Conservation (phyloP, 345 rosid species). For the Reutealis trisperma region DNA sequence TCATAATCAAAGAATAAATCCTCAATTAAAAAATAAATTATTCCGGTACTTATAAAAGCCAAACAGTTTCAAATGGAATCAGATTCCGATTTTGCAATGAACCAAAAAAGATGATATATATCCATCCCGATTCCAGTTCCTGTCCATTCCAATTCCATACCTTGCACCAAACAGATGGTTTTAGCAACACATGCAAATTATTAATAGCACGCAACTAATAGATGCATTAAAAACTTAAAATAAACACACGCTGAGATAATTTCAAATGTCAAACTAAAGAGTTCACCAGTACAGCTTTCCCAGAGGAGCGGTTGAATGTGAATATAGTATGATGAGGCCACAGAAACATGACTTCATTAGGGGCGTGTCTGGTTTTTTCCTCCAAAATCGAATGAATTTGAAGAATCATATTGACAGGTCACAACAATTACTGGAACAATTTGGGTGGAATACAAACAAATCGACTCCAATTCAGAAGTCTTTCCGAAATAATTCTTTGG, state of each 20-base stretch:
- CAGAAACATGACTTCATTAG: background rate
- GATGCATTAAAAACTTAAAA: too few species aligned
- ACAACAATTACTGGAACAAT: conserved; percentile 20
- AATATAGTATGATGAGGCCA: background rate
- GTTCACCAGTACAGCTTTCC: conserved; percentile 8
- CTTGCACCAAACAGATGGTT: background rate
- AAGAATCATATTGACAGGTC: conserved; percentile 35
- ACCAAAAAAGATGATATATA: too few species aligned
- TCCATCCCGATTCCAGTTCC: too few species aligned
- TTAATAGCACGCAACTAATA: background rate
- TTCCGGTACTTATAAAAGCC: too few species aligned
- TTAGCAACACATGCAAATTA: background rate
- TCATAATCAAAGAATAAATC: too few species aligned
- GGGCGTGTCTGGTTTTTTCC: conserved; percentile 23
- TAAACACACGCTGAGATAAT: background rate
- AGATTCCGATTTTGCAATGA: too few species aligned
- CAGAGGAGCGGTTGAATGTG: conserved; percentile 3
- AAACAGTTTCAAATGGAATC: too few species aligned
- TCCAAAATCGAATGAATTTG: conserved; percentile 54
- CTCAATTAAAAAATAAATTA: too few species aligned
- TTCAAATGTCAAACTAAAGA: background rate
- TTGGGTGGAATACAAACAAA: conserved; percentile 32
- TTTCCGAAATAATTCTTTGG: background rate
- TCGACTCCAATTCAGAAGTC: conserved; percentile 26
- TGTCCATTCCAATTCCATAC: too few species aligned